A percentile compares a stretch with the other conserved stretches of the same genome.
phyloP scores from a whole-genome alignment of 2,329 filamentous ascomycete genomes.

The Dryadomyces sulphureus region DNA sequence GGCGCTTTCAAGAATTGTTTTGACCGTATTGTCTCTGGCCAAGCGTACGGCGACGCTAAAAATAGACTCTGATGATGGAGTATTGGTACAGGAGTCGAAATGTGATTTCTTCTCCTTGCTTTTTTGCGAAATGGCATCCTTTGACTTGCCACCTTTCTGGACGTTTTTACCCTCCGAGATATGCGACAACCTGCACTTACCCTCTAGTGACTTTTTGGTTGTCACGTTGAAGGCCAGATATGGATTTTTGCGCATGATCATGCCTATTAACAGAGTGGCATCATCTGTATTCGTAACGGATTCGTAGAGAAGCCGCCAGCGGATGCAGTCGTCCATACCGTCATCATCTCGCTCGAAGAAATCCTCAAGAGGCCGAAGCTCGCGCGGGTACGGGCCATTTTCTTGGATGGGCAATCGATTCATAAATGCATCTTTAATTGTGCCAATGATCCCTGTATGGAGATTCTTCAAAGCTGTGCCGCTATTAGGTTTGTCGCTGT shows the following conservation, averaged over 20 bases:
- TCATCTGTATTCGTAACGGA: background rate
- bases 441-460: no score
- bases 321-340: background rate
- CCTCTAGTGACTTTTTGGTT: background rate
- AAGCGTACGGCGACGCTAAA: background rate
- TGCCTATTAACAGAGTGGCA: background rate
- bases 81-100: background rate
- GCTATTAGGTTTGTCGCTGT: no score
- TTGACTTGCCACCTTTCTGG: background rate
- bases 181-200: background rate
- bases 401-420: no score
- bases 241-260: background rate
- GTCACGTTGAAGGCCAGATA: background rate
- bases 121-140: no score
- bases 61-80: background rate
- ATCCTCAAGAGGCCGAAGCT: background rate
- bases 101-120: background rate
- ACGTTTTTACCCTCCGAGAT: background rate
- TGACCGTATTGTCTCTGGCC: background rate
- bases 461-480: no score
- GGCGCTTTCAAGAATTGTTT: background rate
- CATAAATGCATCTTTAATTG: no score
- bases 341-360: background rate
- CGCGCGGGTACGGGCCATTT: no score
- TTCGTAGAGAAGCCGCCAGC: background rate